Evolutionary conservation across 805 yeast genomes (phyloP), one percentile per base, ranked within the genome.

Genomic region (Yarrowia yakushimensis): DNA sequence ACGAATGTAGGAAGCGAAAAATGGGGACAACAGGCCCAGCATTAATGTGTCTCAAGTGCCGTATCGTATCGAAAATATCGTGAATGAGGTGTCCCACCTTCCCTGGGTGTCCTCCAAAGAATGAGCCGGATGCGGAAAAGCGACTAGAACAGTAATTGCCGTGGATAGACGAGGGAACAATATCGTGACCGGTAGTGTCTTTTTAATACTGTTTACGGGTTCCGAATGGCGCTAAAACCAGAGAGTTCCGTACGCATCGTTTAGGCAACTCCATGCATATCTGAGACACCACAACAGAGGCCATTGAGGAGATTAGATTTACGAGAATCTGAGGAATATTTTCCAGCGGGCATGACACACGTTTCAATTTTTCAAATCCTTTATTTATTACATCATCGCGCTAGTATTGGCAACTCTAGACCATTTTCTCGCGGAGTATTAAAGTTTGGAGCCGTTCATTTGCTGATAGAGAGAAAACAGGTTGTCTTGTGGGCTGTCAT

Each of bases 381-480:
- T n/a, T n/a, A n/a, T n/a, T n/a, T n/a, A n/a, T n/a, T n/a, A n/a
- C n/a, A n/a, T n/a, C n/a, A n/a, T n/a, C n/a, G n/a, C n/a, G n/a
- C n/a, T n/a, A n/a, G n/a, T n/a, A n/a, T n/a, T n/a, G n/a, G n/a
- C n/a, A n/a, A n/a, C n/a, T n/a, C n/a, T n/a, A n/a, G n/a, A n/a
- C n/a, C n/a, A n/a, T n/a, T 45, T 45, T 20, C 34, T 30, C 52
- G 52, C 52, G 36, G 36, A 20, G 3, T 9, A 27, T 45, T 45
- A 30, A 30, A 45, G 52, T 45, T 45, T 36, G n/a, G 52, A 30
- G 52, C 52, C 52, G 34, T 45, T 45, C 52, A 45, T 45, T 45
- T 45, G 52, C 28, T 45, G 52, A 45, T 30, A 45, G 36, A 45
- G 3, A 6, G 13, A 9, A 25, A 12, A 31, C 48, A 42, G 48